Evolutionary conservation across 2,329 filamentous ascomycete genomes (phyloP), one percentile per base, ranked within the genome.

Genomic region (Fusarium avenaceum): DNA sequence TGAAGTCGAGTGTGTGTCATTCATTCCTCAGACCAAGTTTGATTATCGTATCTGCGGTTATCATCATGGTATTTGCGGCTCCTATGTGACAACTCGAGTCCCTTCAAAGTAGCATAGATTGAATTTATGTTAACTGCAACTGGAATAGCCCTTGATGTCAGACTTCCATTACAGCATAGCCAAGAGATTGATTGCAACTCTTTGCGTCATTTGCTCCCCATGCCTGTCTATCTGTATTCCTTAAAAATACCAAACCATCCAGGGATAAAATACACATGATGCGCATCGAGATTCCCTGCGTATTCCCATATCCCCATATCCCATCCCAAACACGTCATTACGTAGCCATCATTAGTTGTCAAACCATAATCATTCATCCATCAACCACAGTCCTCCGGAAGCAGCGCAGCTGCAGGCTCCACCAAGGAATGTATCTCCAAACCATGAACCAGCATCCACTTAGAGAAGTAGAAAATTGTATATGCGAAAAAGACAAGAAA

Each of bases 291-390:
- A 38, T 38, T 55, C 38, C 35, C 33, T 38, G 17, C 19, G 20
- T 40, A 51, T 33, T 33, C 14, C 43, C 45, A 46, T 50, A 45
- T 60, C 45, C 33, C 40, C 42, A 38, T 61, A 58, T 52, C 26
- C 58, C 17, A n/a, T 38, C 35, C 35, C 50, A 59, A 54, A 54
- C 22, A 30, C 40, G 19, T 70, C 53, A 65, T 72, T 53, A 61
- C 65, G 60, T 69, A 40, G 52, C 61, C 62, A 52, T 69, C 65
- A 69, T 68, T 68, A 69, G 45, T 47, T 72, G 28, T 59, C 57
- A 47, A 57, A 56, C 68, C 70, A 71, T 70, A 61, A 72, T 67
- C 71, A 57, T 72, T 52, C 68, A 66, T 63, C 49, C 66, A 42
- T 70, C 63, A 38, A 38, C 46, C 57, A 43, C 53, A 44, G n/a